Percentiles rank a stretch among this genome's conserved stretches.
Conservation (phyloP, 306 rosid species). For the Vicia faba region DNA sequence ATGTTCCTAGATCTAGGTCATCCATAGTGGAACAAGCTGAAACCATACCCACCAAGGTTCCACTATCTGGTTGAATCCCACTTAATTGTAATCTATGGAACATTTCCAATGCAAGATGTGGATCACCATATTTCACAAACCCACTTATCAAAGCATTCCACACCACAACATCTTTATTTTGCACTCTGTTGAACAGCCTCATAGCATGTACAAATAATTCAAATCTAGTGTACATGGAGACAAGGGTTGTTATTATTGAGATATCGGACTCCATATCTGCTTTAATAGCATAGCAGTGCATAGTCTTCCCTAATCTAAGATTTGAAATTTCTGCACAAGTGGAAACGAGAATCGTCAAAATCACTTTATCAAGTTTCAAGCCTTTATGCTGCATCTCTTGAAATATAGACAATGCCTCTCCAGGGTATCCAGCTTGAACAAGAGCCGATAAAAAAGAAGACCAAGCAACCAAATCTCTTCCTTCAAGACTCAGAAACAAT, state of each 20-base stretch:
- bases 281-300: conserved; percentile 60
- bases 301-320: conserved; percentile 53
- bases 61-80: conserved; percentile 57
- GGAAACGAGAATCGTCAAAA: conserved; percentile 47
- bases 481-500: conserved; percentile 47
- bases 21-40: conserved; percentile 46
- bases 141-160: conserved; percentile 77
- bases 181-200: conserved; percentile 51
- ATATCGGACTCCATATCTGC: conserved; percentile 49
- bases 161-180: conserved; percentile 57
- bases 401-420: conserved; percentile 55
- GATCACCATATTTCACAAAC: conserved; percentile 52
- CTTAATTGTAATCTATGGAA: conserved; percentile 47
- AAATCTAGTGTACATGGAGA: conserved; percentile 64
- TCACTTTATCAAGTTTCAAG: conserved; percentile 50
- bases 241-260: conserved; percentile 52
- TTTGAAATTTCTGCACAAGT: conserved; percentile 56
- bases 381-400: conserved; percentile 51
- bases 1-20: conserved; percentile 47
- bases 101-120: conserved; percentile 44
- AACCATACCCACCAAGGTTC: conserved; percentile 58
- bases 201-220: conserved; percentile 44
- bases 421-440: conserved; percentile 59
- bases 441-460: conserved; percentile 65
- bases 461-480: conserved; percentile 65